Conservation (phyloP, 352 stramenopile species). For the Globisporangium echinulatum region DNA sequence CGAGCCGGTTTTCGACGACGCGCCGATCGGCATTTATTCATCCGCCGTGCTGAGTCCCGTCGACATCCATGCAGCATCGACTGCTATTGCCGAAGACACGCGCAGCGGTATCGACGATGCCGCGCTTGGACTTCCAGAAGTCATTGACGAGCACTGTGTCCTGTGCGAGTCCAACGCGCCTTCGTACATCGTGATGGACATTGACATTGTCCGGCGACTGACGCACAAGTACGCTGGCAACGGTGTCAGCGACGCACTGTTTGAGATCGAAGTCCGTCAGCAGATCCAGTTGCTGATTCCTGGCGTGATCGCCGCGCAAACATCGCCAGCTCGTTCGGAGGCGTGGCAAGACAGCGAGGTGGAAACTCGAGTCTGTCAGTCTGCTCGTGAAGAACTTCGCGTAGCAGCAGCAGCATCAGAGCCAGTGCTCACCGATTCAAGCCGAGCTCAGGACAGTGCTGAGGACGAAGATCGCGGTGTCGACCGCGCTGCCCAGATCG, state of each 20-base stretch:
- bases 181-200: conserved; percentile 2
- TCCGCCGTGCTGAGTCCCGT: too few species aligned
- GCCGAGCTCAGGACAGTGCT: too few species aligned
- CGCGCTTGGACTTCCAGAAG: too few species aligned
- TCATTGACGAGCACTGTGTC: not conserved
- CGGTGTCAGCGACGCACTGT: conserved; percentile 9
- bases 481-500: not conserved
- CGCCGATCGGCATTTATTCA: too few species aligned
- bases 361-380: too few species aligned
- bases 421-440: too few species aligned
- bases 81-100: too few species aligned
- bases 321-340: not conserved
- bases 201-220: conserved; percentile 6
- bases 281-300: conserved; percentile 10
- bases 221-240: not conserved
- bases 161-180: not conserved
- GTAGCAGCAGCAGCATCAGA: too few species aligned
- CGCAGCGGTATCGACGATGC: not conserved
- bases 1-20: too few species aligned
- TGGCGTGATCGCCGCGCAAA: not conserved
- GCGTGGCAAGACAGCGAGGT: not conserved
- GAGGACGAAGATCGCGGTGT: not conserved
- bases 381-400: too few species aligned
- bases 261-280: conserved; percentile 13
- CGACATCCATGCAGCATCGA: too few species aligned